Evolutionary conservation across 2,329 filamentous ascomycete species (phyloP).

Genomic region (Fusarium sp.): DNA sequence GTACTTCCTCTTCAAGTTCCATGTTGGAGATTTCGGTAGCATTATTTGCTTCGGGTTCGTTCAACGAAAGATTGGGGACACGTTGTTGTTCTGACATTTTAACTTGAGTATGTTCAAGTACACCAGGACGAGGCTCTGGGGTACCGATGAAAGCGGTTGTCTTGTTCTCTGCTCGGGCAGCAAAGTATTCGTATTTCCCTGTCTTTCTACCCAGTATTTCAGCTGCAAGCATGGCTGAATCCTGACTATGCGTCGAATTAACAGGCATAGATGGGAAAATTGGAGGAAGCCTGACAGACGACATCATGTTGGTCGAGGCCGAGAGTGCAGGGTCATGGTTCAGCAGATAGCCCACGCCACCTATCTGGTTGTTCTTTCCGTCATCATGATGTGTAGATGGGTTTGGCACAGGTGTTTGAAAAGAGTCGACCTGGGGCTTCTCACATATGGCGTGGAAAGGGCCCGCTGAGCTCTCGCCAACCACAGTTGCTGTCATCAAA

Average conservation of each 20-base stretch:
- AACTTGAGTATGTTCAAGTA: neutral
- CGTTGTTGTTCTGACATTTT: neutral
- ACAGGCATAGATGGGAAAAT: constrained; percentile 27
- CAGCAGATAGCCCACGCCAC: constrained; percentile 6
- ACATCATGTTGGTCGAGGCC: neutral
- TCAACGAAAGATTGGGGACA: neutral
- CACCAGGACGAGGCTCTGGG: neutral
- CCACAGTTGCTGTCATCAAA: neutral
- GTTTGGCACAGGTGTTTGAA: neutral
- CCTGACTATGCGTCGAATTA: neutral
- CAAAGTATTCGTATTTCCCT: constrained; percentile 53
- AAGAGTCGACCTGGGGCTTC: neutral
- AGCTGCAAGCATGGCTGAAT: constrained; percentile 21
- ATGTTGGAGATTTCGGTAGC: neutral
- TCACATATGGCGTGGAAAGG: neutral
- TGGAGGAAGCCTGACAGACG: constrained; percentile 29
- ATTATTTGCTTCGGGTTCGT: neutral
- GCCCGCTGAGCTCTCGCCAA: neutral
- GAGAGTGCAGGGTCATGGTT: constrained; percentile 9
- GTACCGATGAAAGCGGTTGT: constrained; percentile 12
- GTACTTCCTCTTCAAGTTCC: neutral
- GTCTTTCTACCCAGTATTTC: constrained; percentile 48
- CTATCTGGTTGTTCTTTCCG: neutral
- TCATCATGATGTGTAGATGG: neutral
- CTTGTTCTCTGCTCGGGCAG: constrained; percentile 52